phyloP scores from a whole-genome alignment of 345 rosid species.

The Salix dunnii region DNA sequence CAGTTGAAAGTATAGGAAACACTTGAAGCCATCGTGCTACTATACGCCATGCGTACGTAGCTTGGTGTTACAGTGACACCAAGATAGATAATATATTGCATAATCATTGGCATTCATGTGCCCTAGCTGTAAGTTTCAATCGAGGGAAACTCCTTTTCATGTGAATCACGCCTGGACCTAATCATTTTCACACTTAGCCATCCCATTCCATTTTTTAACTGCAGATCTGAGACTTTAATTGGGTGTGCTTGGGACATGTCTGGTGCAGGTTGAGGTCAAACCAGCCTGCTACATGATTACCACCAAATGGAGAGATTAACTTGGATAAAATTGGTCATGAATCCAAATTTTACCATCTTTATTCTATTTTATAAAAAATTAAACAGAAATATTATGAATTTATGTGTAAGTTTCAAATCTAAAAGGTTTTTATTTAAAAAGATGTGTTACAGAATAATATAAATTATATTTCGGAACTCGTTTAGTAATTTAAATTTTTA shows the following conservation, averaged over 20 bases:
- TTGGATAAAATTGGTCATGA: background rate
- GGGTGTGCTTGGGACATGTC: conserved; percentile 7
- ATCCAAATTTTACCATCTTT: no score
- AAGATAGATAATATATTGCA: background rate
- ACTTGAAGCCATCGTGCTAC: no score
- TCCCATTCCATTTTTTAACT: background rate
- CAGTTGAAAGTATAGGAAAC: no score
- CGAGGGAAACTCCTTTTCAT: background rate
- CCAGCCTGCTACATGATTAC: conserved; percentile 10
- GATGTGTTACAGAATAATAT: no score
- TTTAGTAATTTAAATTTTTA: no score
- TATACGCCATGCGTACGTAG: no score
- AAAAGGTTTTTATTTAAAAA: no score
- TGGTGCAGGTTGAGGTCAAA: conserved; percentile 15
- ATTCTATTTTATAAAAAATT: no score
- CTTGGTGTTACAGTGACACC: no score
- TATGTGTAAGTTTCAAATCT: no score
- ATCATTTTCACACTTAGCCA: background rate
- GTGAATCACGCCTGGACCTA: background rate
- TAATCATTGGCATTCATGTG: conserved; percentile 28
- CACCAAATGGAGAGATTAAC: conserved; percentile 4
- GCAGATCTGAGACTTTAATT: conserved; percentile 16
- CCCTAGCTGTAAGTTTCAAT: conserved; percentile 2
- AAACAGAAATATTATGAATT: no score
- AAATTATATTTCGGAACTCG: no score